Percentiles rank a stretch among this genome's conserved stretches.
phyloP scores from a whole-genome alignment of 2,329 filamentous ascomycete species.

The Tolypocladium pustulatum region DNA sequence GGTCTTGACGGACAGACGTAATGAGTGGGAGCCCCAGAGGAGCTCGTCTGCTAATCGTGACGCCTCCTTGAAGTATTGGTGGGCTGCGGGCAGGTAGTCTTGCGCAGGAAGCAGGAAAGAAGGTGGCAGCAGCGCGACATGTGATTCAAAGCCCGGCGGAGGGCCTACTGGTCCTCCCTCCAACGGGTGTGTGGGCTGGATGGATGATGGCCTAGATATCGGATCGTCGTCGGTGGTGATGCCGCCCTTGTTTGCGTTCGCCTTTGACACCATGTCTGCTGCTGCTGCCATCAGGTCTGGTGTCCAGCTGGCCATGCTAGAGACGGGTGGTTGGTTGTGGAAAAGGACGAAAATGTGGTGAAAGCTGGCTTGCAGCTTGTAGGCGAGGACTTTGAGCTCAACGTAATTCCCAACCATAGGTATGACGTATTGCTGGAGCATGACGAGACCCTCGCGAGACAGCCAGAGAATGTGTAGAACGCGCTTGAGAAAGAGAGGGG shows the following conservation, averaged over 20 bases:
- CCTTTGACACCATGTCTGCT: constrained; percentile 19
- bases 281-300: constrained; percentile 31
- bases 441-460: constrained; percentile 77
- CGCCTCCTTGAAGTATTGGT: constrained; percentile 70
- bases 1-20: constrained; percentile 80
- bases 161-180: constrained; percentile 49
- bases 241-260: constrained; percentile 37
- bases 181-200: constrained; percentile 37
- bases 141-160: constrained; percentile 41
- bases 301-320: constrained; percentile 43
- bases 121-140: constrained; percentile 33
- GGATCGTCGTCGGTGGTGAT: constrained; percentile 32
- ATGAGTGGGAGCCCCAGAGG: constrained; percentile 78
- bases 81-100: constrained; percentile 76
- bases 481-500: constrained; percentile 70
- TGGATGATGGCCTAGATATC: constrained; percentile 30
- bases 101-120: constrained; percentile 70
- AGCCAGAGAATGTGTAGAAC: constrained; percentile 92
- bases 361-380: constrained; percentile 88
- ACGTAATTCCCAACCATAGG: constrained; percentile 70
- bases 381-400: constrained; percentile 80
- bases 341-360: constrained; percentile 96
- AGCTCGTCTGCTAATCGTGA: constrained; percentile 61
- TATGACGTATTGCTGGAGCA: constrained; percentile 79
- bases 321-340: constrained; percentile 78